Base-by-base conservation (phyloP, 1,284 basidiomycete species). In the Moesziomyces sp. region DNA sequence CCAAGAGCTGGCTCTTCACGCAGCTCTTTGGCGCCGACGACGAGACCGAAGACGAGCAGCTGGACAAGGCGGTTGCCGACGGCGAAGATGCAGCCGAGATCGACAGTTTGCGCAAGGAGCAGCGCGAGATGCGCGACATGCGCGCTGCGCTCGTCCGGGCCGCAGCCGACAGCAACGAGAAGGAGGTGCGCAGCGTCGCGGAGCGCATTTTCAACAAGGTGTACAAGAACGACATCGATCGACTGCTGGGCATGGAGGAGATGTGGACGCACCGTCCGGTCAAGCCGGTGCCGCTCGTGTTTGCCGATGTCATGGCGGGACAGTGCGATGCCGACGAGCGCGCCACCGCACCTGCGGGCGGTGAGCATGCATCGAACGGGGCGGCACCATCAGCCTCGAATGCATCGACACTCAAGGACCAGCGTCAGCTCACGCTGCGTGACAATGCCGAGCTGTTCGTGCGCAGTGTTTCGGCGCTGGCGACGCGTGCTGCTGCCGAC, bases 21-120 rank as follows among this genome's bases (percentile, higher is more conserved):
- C 71, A 71, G 47, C 58, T 76, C 9, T 66, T 74, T n/a, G 71
- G 68, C n/a, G 62, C 58, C 5, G 71, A 72, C 16, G 72, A 70
- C 50, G 74, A 76, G 49, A 68, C 64, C 9, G 68, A 75, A 35
- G 74, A 91, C 6, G 87, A 86, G 0, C 93, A 96, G 82, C 86
- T 96, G 4, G 92, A 94, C 74, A 91, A 92, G 49, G 93, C 94
- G 0, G 90, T 93, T 78, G 90, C 91, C 77, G 89, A 92, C 56
- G 93, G 93, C 38, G 93, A 96, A 84, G 94, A 95, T 84, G 90
- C 92, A 91, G 74, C 52, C 86, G 96, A 98, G 86, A 96, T 99
- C 66, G 91, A 90, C 3, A 90, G 91, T 7, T 86, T 99, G 30
- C 89, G 94, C 28, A 92, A 91, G 82, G 96, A 98, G 86, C 93